Conservation (phyloP, 768 basidiomycete species). For the Tylopilus rubrobrunneus region DNA sequence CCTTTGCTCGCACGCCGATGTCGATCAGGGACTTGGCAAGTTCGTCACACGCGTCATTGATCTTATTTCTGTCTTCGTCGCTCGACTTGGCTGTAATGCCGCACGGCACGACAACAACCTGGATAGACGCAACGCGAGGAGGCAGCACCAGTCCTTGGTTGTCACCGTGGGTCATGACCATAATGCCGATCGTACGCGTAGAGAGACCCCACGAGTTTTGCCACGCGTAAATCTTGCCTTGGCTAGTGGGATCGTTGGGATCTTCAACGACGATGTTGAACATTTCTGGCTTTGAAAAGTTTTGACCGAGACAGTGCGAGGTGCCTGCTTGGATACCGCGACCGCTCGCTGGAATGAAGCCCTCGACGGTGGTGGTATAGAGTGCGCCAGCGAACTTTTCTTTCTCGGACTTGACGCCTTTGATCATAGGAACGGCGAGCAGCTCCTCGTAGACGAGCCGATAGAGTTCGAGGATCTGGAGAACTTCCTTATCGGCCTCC, state of each 20-base stretch:
- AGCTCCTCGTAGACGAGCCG: constrained; percentile 94
- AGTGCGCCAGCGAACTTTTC: constrained; percentile 98
- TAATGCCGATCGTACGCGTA: constrained; percentile 94
- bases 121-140: constrained; percentile 91
- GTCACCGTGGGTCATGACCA: constrained; percentile 99
- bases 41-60: constrained; percentile 75
- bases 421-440: constrained; percentile 95
- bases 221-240: constrained; percentile 82
- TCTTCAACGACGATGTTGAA: constrained; percentile 98
- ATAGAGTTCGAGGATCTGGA: constrained; percentile 93
- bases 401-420: constrained; percentile 96
- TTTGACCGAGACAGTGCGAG: constrained; percentile 96
- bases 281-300: constrained; percentile 95
- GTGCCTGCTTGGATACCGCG: constrained; percentile 98
- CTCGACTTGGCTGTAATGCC: constrained; percentile 86
- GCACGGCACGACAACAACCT: constrained; percentile 89
- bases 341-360: constrained; percentile 95
- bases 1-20: constrained; percentile 76
- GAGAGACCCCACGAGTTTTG: constrained; percentile 99
- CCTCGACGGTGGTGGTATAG: constrained; percentile 98
- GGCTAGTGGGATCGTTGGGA: constrained; percentile 66
- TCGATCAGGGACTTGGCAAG: constrained; percentile 71
- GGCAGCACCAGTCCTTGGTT: constrained; percentile 96
- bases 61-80: constrained; percentile 60
- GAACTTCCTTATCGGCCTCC: constrained; percentile 91